These are phyloP conservation scores for Aspergillus amoenus DNA, from an alignment of 2,329 filamentous ascomycete species.

Conservation along the genomic window DNA sequence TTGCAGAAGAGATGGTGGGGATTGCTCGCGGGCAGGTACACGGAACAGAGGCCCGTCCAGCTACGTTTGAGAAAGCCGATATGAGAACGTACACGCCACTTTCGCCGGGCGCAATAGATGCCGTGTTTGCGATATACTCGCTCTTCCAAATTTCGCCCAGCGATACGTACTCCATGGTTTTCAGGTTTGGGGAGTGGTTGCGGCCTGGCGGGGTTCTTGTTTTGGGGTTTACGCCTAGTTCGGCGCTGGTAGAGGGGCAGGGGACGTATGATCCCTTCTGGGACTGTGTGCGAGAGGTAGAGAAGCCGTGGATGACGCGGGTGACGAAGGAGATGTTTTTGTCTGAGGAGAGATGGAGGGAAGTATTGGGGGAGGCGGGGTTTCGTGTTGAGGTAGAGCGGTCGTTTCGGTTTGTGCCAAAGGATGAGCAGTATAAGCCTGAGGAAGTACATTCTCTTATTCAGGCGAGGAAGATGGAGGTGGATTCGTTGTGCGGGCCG, in stretches of 20 bases:
- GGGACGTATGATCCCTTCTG: not conserved
- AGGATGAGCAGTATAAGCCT: no score
- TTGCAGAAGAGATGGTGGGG: not conserved
- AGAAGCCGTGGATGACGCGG: not conserved
- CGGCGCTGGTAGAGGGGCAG: no score
- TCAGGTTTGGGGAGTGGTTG: not conserved
- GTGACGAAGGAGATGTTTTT: not conserved
- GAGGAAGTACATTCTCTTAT: no score
- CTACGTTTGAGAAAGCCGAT: not conserved
- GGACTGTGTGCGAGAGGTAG: not conserved
- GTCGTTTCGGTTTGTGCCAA: no score
- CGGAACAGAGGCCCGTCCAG: not conserved
- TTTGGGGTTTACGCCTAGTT: not conserved
- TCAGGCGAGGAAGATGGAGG: no score
- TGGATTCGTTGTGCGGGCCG: no score
- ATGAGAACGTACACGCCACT: not conserved
- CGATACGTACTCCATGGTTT: not conserved
- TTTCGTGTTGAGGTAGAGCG: not conserved
- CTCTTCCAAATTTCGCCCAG: not conserved
- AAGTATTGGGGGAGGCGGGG: not conserved
- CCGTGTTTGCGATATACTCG: not conserved
- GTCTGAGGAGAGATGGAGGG: not conserved
- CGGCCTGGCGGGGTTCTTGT: not conserved
- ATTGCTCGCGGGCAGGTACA: not conserved
- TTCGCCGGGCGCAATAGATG: not conserved